Base-by-base conservation (phyloP, 2,329 filamentous ascomycete genomes). In the Colletotrichum agaves region DNA sequence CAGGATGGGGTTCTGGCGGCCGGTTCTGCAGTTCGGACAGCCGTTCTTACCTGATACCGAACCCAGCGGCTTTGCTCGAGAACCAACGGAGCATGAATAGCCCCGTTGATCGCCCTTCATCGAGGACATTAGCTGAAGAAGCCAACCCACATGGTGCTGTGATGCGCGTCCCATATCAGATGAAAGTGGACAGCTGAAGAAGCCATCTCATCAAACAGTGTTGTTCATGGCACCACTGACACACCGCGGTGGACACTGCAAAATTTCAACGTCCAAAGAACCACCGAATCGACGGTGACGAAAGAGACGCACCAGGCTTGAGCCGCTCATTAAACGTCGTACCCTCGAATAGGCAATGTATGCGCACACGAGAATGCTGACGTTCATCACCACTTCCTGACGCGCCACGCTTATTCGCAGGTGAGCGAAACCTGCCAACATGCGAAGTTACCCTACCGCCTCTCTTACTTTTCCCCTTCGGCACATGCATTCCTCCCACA, bases 181-280 rank as follows among this genome's bases (percentile, higher is more conserved):
- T 50, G 60, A 63, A 21, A 53, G 64, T 37, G 60, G 60, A 46
- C 31, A 37, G 31, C 37, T 60, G 46, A 63, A 58, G 4, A 31
- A 63, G 19, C 27, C 35, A 49, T 31, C 19, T 63, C 63, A 57
- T 56, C 57, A 65, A 66, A 66, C 59, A 27, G n/a, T n/a, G n/a
- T n/a, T n/a, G n/a, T n/a, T n/a, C 23, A 27, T 41, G 19, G 37
- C 59, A 50, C 49, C 49, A 61, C 27, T 21, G 12, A 31, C 17
- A 31, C n/a, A 15, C 19, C n/a, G 13, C 61, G 27, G 35, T 41
- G 35, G 46, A 13, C 23, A 33, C 43, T 43, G 43, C 23, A 31
- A 31, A 49, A 8, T n/a, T 31, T 49, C 55, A 23, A 21, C 21
- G 15, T n/a, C 35, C 37, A 52, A 19, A 44, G 33, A 19, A 55